Base-by-base conservation (phyloP, 2,329 filamentous ascomycete genomes). In the Cryphonectria parasitica region DNA sequence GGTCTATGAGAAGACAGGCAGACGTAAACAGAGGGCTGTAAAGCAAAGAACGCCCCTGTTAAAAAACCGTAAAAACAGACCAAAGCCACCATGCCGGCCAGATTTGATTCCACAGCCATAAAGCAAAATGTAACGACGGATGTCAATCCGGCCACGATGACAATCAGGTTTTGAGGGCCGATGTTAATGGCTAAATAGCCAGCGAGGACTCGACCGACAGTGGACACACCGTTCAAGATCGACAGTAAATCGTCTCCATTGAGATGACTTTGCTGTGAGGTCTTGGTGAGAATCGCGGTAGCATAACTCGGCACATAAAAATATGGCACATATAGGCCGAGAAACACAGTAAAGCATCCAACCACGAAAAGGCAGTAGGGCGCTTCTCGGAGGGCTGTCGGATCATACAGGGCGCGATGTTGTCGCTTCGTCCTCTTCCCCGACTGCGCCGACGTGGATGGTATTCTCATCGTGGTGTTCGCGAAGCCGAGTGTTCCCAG, bases 391-490 rank as follows among this genome's bases (percentile, higher is more conserved):
- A 74, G 64, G 1, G 69, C 68, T 15, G 54, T 62, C 1, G 72
- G 73, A 64, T 77, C 74, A 6, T 77, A 69, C 7, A 78, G 43
- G 19, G 63, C 63, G 11, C 68, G 63, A 7, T 61, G 56, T 36
- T n/a, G 56, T 31, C 56, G 56, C 34, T 61, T 61, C 15, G 28
- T 36, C 56, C 34, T 17, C 56, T 8, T 5, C 34, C 56, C 56
- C 6, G 62, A 36, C 6, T 45, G 43, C 0, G 54, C 31, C 15
- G 62, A 69, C 3, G 61, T 36, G 39, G 62, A 54, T 1, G 68
- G 68, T 8, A 63, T 60, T 28, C 68, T 80, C 67, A 83, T 77
- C n/a, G 83, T 81, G 1, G 80, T 75, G 49, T 82, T 77, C 43
- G 77, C 8, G 79, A 74, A 4, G 79, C 72, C 36, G 81, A 76